phyloP scores from a whole-genome alignment of 495 filamentous ascomycete genomes.

The Aspergillus ellipticus region DNA sequence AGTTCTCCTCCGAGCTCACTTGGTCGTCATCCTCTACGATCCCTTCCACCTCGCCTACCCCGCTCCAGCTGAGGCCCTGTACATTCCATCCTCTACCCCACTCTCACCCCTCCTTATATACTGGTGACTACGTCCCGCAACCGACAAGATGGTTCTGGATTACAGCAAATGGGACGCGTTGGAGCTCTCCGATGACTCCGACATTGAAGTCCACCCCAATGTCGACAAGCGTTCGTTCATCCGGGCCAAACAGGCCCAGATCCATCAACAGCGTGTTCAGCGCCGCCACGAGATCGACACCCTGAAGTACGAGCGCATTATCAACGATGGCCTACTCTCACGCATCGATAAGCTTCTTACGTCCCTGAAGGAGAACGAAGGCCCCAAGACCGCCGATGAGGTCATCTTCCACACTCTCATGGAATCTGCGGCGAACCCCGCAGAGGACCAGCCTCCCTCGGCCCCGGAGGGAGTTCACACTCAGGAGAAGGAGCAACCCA shows the following conservation, averaged over 20 bases:
- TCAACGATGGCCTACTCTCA: slow-evolving; percentile 85
- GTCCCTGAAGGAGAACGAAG: slow-evolving; percentile 64
- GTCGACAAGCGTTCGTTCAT: slow-evolving; percentile 99
- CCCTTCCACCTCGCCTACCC: neutral
- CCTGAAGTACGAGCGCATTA: slow-evolving; percentile 83
- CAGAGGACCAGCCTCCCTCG: slow-evolving; percentile 67
- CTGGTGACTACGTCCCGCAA: slow-evolving; percentile 3
- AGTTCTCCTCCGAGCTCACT: too few relatives aligned
- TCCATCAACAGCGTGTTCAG: slow-evolving; percentile 81
- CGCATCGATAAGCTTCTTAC: slow-evolving; percentile 76
- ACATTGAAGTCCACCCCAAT: slow-evolving; percentile 98
- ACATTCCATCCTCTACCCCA: slow-evolving; percentile 7
- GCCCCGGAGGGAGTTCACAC: slow-evolving; percentile 77
- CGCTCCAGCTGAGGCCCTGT: neutral
- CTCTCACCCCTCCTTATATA: slow-evolving; percentile 21
- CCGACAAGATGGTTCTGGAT: slow-evolving; percentile 74
- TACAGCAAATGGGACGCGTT: slow-evolving; percentile 97
- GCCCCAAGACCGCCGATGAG: slow-evolving; percentile 69
- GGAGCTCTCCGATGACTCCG: slow-evolving; percentile 95
- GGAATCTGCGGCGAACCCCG: slow-evolving; percentile 65
- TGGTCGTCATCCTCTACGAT: neutral
- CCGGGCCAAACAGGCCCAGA: slow-evolving; percentile 94
- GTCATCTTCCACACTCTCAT: slow-evolving; percentile 83
- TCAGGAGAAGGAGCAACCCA: slow-evolving; percentile 68
- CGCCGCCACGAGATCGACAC: slow-evolving; percentile 86